Evolutionary conservation across 2,329 filamentous ascomycete genomes (phyloP).

Genomic region (Blumeriella jaapii): DNA sequence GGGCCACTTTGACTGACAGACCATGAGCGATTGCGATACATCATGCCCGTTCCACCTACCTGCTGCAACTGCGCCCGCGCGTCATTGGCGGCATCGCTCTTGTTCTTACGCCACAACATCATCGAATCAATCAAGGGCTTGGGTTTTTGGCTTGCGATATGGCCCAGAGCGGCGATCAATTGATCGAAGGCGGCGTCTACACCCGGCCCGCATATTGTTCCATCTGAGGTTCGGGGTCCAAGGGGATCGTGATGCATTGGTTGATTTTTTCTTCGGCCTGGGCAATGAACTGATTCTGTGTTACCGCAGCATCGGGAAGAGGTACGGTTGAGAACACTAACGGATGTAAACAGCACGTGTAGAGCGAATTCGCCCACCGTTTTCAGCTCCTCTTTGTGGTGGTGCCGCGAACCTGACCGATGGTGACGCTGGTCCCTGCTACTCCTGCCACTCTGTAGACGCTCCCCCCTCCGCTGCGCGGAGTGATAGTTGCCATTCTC

Average conservation of each 20-base stretch:
- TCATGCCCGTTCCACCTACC: constrained; percentile 12
- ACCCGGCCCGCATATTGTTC: constrained; percentile 86
- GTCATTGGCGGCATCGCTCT: constrained; percentile 76
- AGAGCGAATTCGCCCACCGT: constrained; percentile 97
- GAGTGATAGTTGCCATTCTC: constrained; percentile 34
- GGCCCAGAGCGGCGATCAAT: constrained; percentile 81
- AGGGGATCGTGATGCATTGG: constrained; percentile 68
- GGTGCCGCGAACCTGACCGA: constrained; percentile 49
- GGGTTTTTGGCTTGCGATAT: constrained; percentile 88
- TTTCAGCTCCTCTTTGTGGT: constrained; percentile 63
- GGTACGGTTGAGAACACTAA: constrained; percentile 39
- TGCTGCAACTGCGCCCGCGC: constrained; percentile 49
- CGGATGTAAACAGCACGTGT: constrained; percentile 89
- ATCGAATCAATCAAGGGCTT: constrained; percentile 93
- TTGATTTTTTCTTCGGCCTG: constrained; percentile 96
- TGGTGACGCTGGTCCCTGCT: constrained; percentile 64
- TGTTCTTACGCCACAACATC: constrained; percentile 95
- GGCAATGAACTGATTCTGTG: constrained; percentile 59
- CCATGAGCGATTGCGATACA: constrained; percentile 1
- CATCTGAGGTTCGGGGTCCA: constrained; percentile 72
- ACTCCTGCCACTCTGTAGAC: constrained; percentile 55
- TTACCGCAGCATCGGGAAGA: too few relatives aligned
- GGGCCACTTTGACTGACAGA: constrained; percentile 16
- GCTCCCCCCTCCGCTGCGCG: constrained; percentile 43
- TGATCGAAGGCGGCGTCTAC: constrained; percentile 87